Conservation (phyloP, 495 filamentous ascomycete genomes). For the Penicillium arizonense region DNA sequence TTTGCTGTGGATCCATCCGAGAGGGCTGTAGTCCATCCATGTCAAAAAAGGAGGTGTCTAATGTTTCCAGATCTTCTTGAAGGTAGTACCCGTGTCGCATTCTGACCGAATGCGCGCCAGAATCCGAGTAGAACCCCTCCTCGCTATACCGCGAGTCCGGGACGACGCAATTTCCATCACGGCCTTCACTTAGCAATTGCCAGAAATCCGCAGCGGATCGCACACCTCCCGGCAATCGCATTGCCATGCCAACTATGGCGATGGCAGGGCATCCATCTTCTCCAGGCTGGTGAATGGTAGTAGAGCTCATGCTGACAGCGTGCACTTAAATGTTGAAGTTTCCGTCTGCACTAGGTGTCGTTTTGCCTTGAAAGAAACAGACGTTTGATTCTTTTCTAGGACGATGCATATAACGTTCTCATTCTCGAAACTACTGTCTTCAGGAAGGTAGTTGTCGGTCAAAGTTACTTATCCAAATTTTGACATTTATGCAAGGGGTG, state of each 20-base stretch:
- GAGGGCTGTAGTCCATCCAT: constrained; percentile 43
- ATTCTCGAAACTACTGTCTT: too few relatives aligned
- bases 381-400: too few relatives aligned
- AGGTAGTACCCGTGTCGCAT: constrained; percentile 39
- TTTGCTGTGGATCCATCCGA: constrained; percentile 57
- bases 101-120: not conserved
- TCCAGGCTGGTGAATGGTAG: too few relatives aligned
- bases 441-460: too few relatives aligned
- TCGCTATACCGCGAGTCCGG: constrained; percentile 36
- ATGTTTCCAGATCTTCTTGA: constrained; percentile 28
- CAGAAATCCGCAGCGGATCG: constrained; percentile 30
- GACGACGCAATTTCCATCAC: constrained; percentile 29
- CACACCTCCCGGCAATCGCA: constrained; percentile 45
- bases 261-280: too few relatives aligned
- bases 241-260: constrained; percentile 46
- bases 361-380: too few relatives aligned
- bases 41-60: constrained; percentile 37
- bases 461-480: too few relatives aligned
- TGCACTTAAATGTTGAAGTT: too few relatives aligned
- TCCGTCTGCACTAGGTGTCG: too few relatives aligned
- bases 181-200: constrained; percentile 36
- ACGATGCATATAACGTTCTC: too few relatives aligned
- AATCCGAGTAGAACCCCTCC: constrained; percentile 18
- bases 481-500: too few relatives aligned
- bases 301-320: too few relatives aligned